A percentile compares a stretch with the other conserved stretches of the same genome.
Evolutionary conservation across 1,284 basidiomycete species (phyloP).

Genomic region (Blastosporella zonata): DNA sequence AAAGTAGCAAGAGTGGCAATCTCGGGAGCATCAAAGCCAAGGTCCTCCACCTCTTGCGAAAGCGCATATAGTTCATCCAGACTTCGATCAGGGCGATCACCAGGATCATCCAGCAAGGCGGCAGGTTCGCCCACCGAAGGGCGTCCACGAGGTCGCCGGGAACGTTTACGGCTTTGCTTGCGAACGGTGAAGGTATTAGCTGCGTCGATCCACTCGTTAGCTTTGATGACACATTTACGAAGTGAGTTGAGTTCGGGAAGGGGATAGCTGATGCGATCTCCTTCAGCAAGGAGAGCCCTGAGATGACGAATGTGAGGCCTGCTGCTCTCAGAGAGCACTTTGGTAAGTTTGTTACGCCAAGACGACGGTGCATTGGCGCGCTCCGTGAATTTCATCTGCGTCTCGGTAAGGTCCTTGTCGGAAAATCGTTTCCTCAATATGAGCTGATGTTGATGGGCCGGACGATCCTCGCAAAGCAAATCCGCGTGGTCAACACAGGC

Average conservation of each 20-base stretch:
- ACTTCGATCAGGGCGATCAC: constrained; percentile 65
- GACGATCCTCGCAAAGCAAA: constrained; percentile 69
- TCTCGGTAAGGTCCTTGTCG: constrained; percentile 76
- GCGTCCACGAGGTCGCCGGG: constrained; percentile 59
- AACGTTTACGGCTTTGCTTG: constrained; percentile 71
- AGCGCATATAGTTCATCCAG: constrained; percentile 66
- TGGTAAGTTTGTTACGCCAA: constrained; percentile 75
- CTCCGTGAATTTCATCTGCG: constrained; percentile 60
- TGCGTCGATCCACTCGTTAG: constrained; percentile 82
- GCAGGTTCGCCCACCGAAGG: constrained; percentile 38
- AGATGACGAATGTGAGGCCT: constrained; percentile 76
- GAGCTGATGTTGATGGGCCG: constrained; percentile 56
- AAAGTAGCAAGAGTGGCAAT: constrained; percentile 57
- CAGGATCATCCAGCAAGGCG: constrained; percentile 49
- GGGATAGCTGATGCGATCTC: constrained; percentile 77
- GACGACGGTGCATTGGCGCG: constrained; percentile 72
- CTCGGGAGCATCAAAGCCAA: constrained; percentile 82
- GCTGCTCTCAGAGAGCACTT: constrained; percentile 63
- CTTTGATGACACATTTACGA: constrained; percentile 75
- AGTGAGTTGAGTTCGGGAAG: constrained; percentile 74
- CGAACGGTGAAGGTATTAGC: constrained; percentile 70
- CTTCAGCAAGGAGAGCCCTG: constrained; percentile 78
- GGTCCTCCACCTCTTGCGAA: constrained; percentile 64
- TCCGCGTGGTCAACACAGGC: constrained; percentile 86
- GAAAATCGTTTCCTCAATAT: constrained; percentile 79